These are phyloP conservation scores for Peziza echinospora DNA, from an alignment of 495 filamentous ascomycete genomes.

Conservation along the genomic window DNA sequence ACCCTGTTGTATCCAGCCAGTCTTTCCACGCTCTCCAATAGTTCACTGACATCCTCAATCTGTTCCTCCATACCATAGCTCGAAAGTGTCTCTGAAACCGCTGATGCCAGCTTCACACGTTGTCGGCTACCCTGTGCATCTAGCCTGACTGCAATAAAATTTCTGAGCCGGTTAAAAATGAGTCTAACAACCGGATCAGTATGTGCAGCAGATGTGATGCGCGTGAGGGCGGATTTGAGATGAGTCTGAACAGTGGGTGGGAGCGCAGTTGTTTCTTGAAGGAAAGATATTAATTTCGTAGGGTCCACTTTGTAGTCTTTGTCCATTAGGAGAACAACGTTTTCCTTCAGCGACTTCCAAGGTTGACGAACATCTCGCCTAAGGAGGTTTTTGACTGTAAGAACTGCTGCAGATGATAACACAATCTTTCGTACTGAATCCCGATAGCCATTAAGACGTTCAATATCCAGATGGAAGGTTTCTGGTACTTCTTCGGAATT, in stretches of 20 bases:
- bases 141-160: slow-evolving; percentile 56
- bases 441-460: slow-evolving; percentile 45
- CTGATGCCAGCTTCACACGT: slow-evolving; percentile 56
- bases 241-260: slow-evolving; percentile 21
- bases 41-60: slow-evolving; percentile 56
- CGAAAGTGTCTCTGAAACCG: slow-evolving; percentile 63
- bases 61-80: slow-evolving; percentile 71
- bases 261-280: slow-evolving; percentile 28
- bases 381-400: slow-evolving; percentile 87
- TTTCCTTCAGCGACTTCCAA: slow-evolving; percentile 70
- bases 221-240: slow-evolving; percentile 19
- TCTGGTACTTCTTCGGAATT: slow-evolving; percentile 47
- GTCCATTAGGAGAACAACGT: slow-evolving; percentile 50
- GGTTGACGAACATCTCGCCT: slow-evolving; percentile 76
- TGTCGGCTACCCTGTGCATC: slow-evolving; percentile 57
- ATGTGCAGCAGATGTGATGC: slow-evolving; percentile 27
- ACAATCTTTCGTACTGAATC: slow-evolving; percentile 55
- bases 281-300: slow-evolving; percentile 28
- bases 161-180: slow-evolving; percentile 48
- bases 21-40: slow-evolving; percentile 57
- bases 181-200: slow-evolving; percentile 64
- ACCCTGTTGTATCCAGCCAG: slow-evolving; percentile 60
- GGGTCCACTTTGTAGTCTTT: slow-evolving; percentile 31
- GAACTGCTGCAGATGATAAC: slow-evolving; percentile 51
- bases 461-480: slow-evolving; percentile 59